These are phyloP conservation scores for Phaseolus lunatus DNA, from an alignment of 306 rosid species.

Conservation along the genomic window DNA sequence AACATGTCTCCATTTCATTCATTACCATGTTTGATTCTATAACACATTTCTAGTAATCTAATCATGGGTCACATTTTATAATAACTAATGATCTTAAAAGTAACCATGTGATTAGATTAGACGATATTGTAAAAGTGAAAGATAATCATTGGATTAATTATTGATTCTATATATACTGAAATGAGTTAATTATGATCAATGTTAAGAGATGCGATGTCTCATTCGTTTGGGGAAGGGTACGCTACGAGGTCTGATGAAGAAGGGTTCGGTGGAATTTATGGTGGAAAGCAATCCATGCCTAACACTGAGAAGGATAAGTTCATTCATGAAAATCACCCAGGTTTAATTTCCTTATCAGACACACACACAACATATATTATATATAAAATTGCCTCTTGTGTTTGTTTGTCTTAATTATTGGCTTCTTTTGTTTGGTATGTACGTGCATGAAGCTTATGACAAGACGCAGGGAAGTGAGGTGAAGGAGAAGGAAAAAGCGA, in stretches of 20 bases:
- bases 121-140: neutral
- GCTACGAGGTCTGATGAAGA: slow-evolving; percentile 81
- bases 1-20: neutral
- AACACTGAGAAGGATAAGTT: slow-evolving; percentile 41
- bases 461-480: slow-evolving; percentile 89
- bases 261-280: slow-evolving; percentile 84
- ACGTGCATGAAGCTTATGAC: slow-evolving; percentile 64
- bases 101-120: too few species aligned
- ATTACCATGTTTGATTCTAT: neutral
- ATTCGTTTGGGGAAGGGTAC: slow-evolving; percentile 87
- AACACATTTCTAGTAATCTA: too few species aligned
- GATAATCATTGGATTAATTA: neutral
- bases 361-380: too few species aligned
- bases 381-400: neutral
- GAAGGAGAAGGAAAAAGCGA: slow-evolving; percentile 81
- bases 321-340: slow-evolving; percentile 78
- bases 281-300: slow-evolving; percentile 48
- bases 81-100: too few species aligned
- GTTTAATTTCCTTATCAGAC: slow-evolving; percentile 39
- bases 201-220: slow-evolving; percentile 77
- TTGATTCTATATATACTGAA: neutral
- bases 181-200: neutral
- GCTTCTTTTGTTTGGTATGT: neutral
- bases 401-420: neutral
- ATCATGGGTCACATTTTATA: too few species aligned